Base-by-base conservation (phyloP, 2,329 filamentous ascomycete species). In the Phaeosphaeriaceae sp. region DNA sequence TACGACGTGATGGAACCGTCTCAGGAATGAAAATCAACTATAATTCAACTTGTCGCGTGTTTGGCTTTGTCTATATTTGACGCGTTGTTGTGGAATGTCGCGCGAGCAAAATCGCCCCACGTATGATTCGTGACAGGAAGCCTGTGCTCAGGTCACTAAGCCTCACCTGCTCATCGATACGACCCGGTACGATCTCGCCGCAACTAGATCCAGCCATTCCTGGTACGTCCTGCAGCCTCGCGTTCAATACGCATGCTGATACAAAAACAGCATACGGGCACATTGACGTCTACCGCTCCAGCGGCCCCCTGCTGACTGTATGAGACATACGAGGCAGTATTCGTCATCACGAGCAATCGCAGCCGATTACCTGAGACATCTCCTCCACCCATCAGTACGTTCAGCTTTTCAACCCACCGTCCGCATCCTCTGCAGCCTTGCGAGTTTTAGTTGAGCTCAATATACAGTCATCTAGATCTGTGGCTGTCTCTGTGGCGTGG, bases 1-100 rank as follows among this genome's bases (percentile, higher is more conserved):
- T 58, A 57, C 48, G 60, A 62, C 66, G 62, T 65, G 47, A 65
- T 62, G 62, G 59, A 52, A 54, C 62, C 58, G 57, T 61, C 63
- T 57, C 57, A 62, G 60, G 51, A 67, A 65, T 63, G 56, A 56
- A 63, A 60, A 60, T 40, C 46, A 53, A 58, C 36, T 48, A 65
- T 55, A 68, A 53, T 65, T 63, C 56, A 63, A 67, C 59, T 24
- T 52, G 48, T 20, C 45, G 52, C 54, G 55, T 53, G 27, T 36
- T 21, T 21, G 51, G 44, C n/a, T n/a, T n/a, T 49, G 20, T 46
- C 3, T 48, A 33, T 55, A 48, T 44, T 48, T 27, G 52, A 58
- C 57, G 60, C 52, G 60, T 63, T 62, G 57, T 62, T 58, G 40
- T 62, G 53, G 54, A 51, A 36, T 54, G 56, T 53, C 50, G 54